phyloP scores from a whole-genome alignment of 768 basidiomycete species.

The Termitomyces sp. region DNA sequence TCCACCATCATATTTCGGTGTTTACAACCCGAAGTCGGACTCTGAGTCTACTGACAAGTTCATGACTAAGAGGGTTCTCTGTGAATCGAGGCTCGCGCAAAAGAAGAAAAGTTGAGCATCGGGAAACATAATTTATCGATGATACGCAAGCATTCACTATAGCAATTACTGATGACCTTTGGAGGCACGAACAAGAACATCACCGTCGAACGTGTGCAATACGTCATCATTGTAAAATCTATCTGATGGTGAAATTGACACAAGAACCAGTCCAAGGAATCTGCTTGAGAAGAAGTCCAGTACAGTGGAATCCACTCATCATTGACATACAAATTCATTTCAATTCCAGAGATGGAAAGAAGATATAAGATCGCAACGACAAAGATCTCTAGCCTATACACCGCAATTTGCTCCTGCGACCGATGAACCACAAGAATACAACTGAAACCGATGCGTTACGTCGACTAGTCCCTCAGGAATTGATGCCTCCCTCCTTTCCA shows the following conservation, averaged over 20 bases:
- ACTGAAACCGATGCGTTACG: neutral
- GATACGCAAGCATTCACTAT: neutral
- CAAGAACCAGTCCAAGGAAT: neutral
- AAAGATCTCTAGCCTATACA: too few relatives aligned
- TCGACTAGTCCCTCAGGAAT: neutral
- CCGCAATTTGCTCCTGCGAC: neutral
- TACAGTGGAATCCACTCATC: neutral
- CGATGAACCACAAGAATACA: neutral
- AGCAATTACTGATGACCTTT: neutral
- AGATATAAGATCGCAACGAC: neutral
- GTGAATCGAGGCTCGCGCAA: neutral
- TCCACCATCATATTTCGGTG: neutral
- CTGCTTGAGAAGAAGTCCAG: neutral
- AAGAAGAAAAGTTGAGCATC: neutral
- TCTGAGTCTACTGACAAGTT: neutral
- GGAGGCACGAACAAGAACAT: neutral
- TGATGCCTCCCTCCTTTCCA: neutral
- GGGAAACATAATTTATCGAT: neutral
- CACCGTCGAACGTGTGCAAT: neutral
- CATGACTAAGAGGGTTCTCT: neutral
- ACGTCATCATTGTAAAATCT: neutral
- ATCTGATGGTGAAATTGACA: neutral
- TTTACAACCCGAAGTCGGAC: too few relatives aligned
- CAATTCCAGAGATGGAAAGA: neutral
- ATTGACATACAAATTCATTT: too few relatives aligned